Evolutionary conservation across 1,284 basidiomycete species (phyloP).

Genomic region (Apiotrichum brassicae): DNA sequence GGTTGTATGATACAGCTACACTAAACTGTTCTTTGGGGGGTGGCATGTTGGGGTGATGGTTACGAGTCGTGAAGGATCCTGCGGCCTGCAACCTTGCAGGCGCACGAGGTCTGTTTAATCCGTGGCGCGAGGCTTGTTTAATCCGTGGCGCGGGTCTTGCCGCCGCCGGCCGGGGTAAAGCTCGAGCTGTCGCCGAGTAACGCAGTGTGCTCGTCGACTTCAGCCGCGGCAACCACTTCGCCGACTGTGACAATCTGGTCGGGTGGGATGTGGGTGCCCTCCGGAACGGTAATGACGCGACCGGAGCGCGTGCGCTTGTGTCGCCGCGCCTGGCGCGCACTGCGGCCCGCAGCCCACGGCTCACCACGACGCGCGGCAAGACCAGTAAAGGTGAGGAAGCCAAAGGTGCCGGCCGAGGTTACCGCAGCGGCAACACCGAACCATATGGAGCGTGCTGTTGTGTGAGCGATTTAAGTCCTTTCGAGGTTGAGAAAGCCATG

Average conservation of each 20-base stretch:
- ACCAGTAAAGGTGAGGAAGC: conserved; percentile 42
- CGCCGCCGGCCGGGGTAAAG: conserved; percentile 6
- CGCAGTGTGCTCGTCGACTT: conserved; percentile 33
- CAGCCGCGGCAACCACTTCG: conserved; percentile 32
- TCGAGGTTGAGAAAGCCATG: too few relatives aligned
- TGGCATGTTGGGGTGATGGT: too few relatives aligned
- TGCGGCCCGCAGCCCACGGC: conserved; percentile 45
- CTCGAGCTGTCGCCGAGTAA: conserved; percentile 20
- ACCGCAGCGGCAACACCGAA: conserved; percentile 42
- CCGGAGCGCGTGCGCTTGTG: conserved; percentile 44
- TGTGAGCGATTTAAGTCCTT: too few relatives aligned
- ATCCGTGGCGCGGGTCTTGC: conserved; percentile 12
- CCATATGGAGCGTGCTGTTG: conserved; percentile 39
- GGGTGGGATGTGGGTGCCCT: conserved; percentile 34
- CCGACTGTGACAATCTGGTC: conserved; percentile 38
- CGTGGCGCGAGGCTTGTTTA: not conserved
- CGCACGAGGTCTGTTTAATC: too few relatives aligned
- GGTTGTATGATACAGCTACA: conserved; percentile 2
- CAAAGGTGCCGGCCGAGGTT: conserved; percentile 30
- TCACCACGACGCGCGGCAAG: conserved; percentile 44
- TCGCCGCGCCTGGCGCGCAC: conserved; percentile 32
- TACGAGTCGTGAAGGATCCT: too few relatives aligned
- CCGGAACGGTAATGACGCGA: conserved; percentile 38
- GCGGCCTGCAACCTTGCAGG: too few relatives aligned
- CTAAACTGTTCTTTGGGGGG: not conserved